Evolutionary conservation across 1,284 basidiomycete genomes (phyloP).

Genomic region (Melampsora americana): DNA sequence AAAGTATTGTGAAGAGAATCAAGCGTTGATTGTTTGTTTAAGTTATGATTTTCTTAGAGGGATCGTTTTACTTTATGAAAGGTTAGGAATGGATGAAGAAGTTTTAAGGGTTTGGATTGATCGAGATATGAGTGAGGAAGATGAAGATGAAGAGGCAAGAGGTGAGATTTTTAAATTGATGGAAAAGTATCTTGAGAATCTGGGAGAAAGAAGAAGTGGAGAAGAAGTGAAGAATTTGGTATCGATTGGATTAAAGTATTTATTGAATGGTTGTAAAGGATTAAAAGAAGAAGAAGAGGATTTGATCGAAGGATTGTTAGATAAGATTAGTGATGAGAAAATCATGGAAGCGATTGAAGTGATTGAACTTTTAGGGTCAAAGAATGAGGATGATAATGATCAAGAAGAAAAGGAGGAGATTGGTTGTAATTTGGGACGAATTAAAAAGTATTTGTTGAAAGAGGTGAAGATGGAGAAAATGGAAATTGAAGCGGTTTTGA

Average conservation of each 20-base stretch:
- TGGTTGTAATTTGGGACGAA: conserved; percentile 63
- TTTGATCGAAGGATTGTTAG: conserved; percentile 58
- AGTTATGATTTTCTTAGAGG: conserved; percentile 76
- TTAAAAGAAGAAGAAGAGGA: conserved; percentile 65
- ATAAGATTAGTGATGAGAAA: conserved; percentile 70
- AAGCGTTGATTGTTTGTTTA: conserved; percentile 89
- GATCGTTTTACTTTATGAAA: conserved; percentile 84
- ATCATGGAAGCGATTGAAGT: conserved; percentile 84
- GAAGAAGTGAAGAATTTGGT: neutral
- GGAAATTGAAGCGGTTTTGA: conserved; percentile 68
- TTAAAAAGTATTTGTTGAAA: conserved; percentile 80
- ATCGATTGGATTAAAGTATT: neutral
- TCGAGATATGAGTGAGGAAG: conserved; percentile 59
- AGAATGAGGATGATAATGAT: conserved; percentile 69
- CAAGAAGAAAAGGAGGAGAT: conserved; percentile 60
- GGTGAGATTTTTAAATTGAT: conserved; percentile 70
- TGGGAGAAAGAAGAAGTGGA: conserved; percentile 66
- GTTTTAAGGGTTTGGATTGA: conserved; percentile 82
- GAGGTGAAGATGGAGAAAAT: conserved; percentile 69
- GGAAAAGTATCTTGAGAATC: conserved; percentile 67
- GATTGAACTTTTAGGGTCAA: conserved; percentile 79
- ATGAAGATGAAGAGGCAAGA: conserved; percentile 56
- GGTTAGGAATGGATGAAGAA: conserved; percentile 92
- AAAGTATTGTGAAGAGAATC: conserved; percentile 81
- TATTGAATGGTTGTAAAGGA: conserved; percentile 66